phyloP scores from a whole-genome alignment of 2,329 filamentous ascomycete genomes.

The Sarocladium brachiariae region DNA sequence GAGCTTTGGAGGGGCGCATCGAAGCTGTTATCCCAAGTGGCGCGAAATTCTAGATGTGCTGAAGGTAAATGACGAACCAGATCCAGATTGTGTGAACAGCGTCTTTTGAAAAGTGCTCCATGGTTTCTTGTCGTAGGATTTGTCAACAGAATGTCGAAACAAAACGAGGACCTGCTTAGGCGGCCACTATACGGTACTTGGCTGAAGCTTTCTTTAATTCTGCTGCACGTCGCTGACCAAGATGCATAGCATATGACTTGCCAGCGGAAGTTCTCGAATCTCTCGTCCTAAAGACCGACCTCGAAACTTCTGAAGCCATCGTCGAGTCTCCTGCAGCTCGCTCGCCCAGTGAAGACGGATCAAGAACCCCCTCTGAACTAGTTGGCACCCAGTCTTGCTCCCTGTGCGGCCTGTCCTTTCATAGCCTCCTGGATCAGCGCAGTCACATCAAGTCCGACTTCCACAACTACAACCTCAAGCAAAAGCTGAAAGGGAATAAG shows the following conservation, averaged over 20 bases:
- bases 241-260: constrained; percentile 68
- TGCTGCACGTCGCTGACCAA: neutral
- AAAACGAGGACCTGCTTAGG: constrained; percentile 38
- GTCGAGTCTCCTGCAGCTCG: constrained; percentile 15
- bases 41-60: too few relatives aligned
- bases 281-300: constrained; percentile 42
- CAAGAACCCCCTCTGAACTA: constrained; percentile 22
- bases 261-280: constrained; percentile 65
- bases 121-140: too few relatives aligned
- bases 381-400: constrained; percentile 70
- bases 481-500: constrained; percentile 68
- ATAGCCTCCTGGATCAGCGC: constrained; percentile 71
- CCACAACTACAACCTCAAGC: constrained; percentile 91
- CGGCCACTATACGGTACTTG: constrained; percentile 46
- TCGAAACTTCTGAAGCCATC: constrained; percentile 18
- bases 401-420: constrained; percentile 68
- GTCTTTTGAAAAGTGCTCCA: too few relatives aligned
- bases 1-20: neutral
- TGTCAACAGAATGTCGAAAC: constrained; percentile 29
- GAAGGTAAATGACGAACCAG: too few relatives aligned
- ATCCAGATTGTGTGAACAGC: too few relatives aligned
- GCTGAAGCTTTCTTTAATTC: neutral
- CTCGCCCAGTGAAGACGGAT: constrained; percentile 14
- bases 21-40: too few relatives aligned
- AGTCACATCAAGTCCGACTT: constrained; percentile 84